Base-by-base conservation (phyloP, 257 asterid genomes). In the Asclepias syriaca region DNA sequence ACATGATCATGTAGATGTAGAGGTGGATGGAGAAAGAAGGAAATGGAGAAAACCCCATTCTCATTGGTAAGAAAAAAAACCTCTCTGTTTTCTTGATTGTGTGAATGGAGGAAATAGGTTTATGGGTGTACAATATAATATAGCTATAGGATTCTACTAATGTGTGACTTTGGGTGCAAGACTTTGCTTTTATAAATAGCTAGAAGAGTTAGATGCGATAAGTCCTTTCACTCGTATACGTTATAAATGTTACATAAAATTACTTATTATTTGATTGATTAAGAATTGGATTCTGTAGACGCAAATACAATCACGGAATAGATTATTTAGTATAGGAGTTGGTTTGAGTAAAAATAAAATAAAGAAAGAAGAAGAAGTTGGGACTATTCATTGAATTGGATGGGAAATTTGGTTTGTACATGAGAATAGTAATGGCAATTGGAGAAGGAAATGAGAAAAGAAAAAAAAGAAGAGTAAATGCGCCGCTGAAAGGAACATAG, bases 141-240 rank as follows among this genome's bases (percentile, higher is more conserved):
- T 54, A 11, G 15, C 24, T 19, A 8, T 43, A 7, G 34, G 24
- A 21, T 69, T 15, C 37, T 19, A 4, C 8, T 70, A 51, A 4
- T 10, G 14, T 55, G 27, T 24, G 57, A 49, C 16, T 22, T 8
- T 22, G 75, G n/a, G 43, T 15, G 32, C 29, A 0, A 34, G 43
- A 21, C 11, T 58, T 72, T 45, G 69, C 34, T 59, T 58, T 22
- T 72, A 43, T 58, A 43, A 72, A 29, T 69, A 51, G 49, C 4
- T 49, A 58, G 0, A 7, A 15, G 59, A 21, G 21, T 61, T 32
- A 69, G 59, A 53, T 69, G 63, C 54, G 48, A 37, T 1, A 29
- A 29, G 32, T 2, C 32, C 32, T 29, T 29, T 29, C 32, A 0
- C 32, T 29, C 32, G 32, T 2, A 29, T 2, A 2, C 32, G 2